Conservation (phyloP, 1,139 yeast species). For the Candida buenavistaensis region DNA sequence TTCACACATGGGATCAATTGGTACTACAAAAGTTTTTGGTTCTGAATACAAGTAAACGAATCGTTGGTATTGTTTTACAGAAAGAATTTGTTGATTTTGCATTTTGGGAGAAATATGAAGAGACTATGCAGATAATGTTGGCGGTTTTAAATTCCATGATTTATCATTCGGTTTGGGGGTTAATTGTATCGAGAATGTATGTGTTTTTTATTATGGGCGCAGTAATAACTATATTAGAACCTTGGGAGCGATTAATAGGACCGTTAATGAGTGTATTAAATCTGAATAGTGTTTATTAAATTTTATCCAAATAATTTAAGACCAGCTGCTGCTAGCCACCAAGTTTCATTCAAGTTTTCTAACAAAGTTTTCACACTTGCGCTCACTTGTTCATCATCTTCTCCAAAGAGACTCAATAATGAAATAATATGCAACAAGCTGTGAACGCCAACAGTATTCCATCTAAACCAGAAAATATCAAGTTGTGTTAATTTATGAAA, state of each 20-base stretch:
- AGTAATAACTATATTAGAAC: constrained; percentile 60
- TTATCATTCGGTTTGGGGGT: constrained; percentile 18
- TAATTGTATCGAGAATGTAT: constrained; percentile 21
- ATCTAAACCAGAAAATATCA: constrained; percentile 12
- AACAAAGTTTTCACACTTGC: constrained; percentile 7
- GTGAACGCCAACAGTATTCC: constrained; percentile 23
- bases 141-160: constrained; percentile 19
- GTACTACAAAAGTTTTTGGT: neutral
- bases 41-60: neutral
- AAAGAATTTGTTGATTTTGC: no score
- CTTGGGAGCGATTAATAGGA: constrained; percentile 90
- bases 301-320: constrained; percentile 88
- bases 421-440: constrained; percentile 26
- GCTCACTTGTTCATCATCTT: constrained; percentile 1
- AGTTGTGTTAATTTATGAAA: neutral
- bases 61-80: no score
- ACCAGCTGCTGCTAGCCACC: constrained; percentile 62
- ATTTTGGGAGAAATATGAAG: constrained; percentile 12
- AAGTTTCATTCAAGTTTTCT: constrained; percentile 15
- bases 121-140: constrained; percentile 16
- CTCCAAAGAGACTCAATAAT: constrained; percentile 15
- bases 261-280: constrained; percentile 77
- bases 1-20: constrained; percentile 17
- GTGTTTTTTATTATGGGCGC: constrained; percentile 18
- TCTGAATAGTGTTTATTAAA: constrained; percentile 78